These are phyloP conservation scores for Globisporangium heterothallicum DNA, from an alignment of 352 stramenopile genomes.

Conservation along the genomic window DNA sequence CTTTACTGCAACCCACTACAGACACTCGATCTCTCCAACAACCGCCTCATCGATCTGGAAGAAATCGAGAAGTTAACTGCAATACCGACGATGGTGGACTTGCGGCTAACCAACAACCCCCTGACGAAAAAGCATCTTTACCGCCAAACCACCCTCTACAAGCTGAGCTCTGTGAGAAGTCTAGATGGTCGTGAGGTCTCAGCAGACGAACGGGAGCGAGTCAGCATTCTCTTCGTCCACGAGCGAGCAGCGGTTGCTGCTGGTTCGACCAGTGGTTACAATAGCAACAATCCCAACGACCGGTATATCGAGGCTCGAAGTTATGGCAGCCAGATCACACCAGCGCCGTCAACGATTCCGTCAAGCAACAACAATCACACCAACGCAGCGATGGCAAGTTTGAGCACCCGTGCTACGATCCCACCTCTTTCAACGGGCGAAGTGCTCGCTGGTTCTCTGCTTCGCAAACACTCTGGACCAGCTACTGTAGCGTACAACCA, in stretches of 20 bases:
- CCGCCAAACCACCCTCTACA: slow-evolving; percentile 57
- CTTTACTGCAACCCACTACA: slow-evolving; percentile 13
- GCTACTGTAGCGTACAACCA: slow-evolving; percentile 5
- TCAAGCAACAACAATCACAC: slow-evolving; percentile 2
- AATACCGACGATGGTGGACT: slow-evolving; percentile 55
- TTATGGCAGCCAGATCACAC: slow-evolving; percentile 20
- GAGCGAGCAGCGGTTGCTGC: slow-evolving; percentile 37
- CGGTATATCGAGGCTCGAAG: slow-evolving; percentile 14
- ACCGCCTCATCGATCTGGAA: slow-evolving; percentile 69
- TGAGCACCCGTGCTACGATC: neutral
- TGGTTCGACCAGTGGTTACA: slow-evolving; percentile 9
- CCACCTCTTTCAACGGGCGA: slow-evolving; percentile 31
- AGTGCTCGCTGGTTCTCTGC: slow-evolving; percentile 33
- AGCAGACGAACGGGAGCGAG: slow-evolving; percentile 68
- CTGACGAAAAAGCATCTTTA: slow-evolving; percentile 82
- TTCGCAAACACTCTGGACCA: slow-evolving; percentile 32
- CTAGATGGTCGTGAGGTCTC: slow-evolving; percentile 72
- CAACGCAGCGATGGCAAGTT: slow-evolving; percentile 1
- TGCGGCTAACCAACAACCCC: slow-evolving; percentile 67
- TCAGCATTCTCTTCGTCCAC: slow-evolving; percentile 64
- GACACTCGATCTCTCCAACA: slow-evolving; percentile 72
- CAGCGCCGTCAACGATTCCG: slow-evolving; percentile 45
- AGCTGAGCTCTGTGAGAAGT: slow-evolving; percentile 42
- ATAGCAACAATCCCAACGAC: slow-evolving; percentile 15
- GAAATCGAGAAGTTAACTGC: slow-evolving; percentile 66